Conservation (phyloP, 768 basidiomycete genomes). For the Rhodotorula kratochvilovae region DNA sequence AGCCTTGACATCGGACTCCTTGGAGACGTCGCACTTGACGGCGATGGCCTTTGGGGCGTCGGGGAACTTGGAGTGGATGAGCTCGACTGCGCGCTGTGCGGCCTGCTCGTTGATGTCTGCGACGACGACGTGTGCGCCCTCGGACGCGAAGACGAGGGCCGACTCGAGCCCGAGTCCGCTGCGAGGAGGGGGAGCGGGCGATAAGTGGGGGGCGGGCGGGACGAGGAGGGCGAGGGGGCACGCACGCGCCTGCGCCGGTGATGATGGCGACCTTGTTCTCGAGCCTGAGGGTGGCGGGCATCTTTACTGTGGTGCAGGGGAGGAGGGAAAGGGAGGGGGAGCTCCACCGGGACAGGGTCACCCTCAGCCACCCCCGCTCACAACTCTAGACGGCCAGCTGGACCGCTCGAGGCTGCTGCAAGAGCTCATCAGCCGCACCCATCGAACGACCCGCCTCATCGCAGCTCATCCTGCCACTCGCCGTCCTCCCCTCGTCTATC, state of each 20-base stretch:
- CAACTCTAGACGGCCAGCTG: too few species aligned
- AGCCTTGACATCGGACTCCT: constrained; percentile 77
- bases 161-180: constrained; percentile 97
- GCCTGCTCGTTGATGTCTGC: constrained; percentile 78
- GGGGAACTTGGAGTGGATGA: constrained; percentile 65
- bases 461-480: not conserved
- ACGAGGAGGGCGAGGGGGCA: constrained; percentile 23
- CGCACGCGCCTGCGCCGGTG: constrained; percentile 85
- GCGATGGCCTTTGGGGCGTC: constrained; percentile 54
- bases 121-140: constrained; percentile 74
- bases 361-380: not conserved
- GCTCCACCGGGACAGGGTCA: not conserved
- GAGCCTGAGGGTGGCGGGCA: constrained; percentile 36
- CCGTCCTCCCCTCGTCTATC: not conserved
- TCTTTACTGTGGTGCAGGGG: not conserved
- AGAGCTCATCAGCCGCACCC: not conserved
- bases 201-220: not conserved
- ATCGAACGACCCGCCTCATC: not conserved
- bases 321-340: not conserved
- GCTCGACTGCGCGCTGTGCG: constrained; percentile 62
- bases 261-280: constrained; percentile 63
- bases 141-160: constrained; percentile 86
- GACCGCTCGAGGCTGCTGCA: too few species aligned
- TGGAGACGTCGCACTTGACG: constrained; percentile 77
- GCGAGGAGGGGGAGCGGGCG: constrained; percentile 14